Conservation (phyloP, 805 yeast genomes). For the Candida glaebosa region DNA sequence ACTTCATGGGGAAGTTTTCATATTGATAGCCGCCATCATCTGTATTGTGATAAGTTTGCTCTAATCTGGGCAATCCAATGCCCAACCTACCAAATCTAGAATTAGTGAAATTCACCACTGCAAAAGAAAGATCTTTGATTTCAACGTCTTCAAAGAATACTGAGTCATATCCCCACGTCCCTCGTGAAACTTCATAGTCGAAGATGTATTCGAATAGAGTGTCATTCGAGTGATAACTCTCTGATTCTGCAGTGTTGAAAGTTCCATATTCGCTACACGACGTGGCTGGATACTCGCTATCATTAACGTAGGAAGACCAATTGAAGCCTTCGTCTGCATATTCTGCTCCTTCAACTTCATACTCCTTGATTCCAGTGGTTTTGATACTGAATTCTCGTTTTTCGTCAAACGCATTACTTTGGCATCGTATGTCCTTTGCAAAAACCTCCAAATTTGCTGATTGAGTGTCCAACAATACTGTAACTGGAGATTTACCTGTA, state of each 20-base stretch:
- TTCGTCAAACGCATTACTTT: too few species aligned
- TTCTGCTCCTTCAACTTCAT: too few species aligned
- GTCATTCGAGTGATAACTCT: not conserved
- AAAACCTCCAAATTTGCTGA: slow-evolving; percentile 20
- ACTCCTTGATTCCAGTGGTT: too few species aligned
- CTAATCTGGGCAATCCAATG: slow-evolving; percentile 14
- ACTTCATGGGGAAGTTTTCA: slow-evolving; percentile 29
- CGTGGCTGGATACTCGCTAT: too few species aligned
- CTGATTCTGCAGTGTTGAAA: slow-evolving; percentile 11
- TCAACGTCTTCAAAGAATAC: slow-evolving; percentile 10
- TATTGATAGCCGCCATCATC: slow-evolving; percentile 11
- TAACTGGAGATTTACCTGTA: slow-evolving; percentile 16
- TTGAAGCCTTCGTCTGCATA: too few species aligned
- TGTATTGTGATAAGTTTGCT: slow-evolving; percentile 26
- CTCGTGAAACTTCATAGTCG: slow-evolving; percentile 48
- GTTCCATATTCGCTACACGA: slow-evolving; percentile 31
- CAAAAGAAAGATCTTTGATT: slow-evolving; percentile 10
- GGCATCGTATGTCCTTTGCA: slow-evolving; percentile 10
- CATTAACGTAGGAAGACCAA: too few species aligned
- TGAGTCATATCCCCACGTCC: slow-evolving; percentile 40
- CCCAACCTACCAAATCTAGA: slow-evolving; percentile 21
- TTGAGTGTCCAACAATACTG: slow-evolving; percentile 16
- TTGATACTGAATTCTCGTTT: too few species aligned
- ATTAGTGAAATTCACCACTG: slow-evolving; percentile 13
- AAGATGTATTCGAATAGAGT: slow-evolving; percentile 45